These are phyloP conservation scores for Pseudozyma tsukubaensis DNA, from an alignment of 1,284 basidiomycete species.

Conservation along the genomic window DNA sequence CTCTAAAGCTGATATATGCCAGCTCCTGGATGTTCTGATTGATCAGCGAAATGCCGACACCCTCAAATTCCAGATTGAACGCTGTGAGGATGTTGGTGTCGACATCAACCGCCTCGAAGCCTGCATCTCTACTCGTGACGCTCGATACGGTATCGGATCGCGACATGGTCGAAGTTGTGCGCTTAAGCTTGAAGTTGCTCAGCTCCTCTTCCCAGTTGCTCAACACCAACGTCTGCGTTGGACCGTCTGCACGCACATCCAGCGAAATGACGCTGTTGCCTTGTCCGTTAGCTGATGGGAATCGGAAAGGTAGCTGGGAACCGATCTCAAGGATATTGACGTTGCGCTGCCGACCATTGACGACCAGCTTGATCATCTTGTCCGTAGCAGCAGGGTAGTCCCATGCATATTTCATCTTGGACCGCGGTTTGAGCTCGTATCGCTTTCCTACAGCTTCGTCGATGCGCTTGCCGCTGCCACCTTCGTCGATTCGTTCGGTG, in stretches of 20 bases:
- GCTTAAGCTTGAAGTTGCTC: conserved; percentile 88
- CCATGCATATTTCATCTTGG: conserved; percentile 85
- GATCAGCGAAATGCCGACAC: conserved; percentile 91
- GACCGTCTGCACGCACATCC: conserved; percentile 91
- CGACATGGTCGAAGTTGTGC: conserved; percentile 73
- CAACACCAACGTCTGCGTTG: conserved; percentile 86
- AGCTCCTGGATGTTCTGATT: conserved; percentile 90
- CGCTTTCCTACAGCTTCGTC: conserved; percentile 61
- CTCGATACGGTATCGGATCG: conserved; percentile 79
- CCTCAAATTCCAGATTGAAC: conserved; percentile 83
- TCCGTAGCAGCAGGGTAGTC: conserved; percentile 87
- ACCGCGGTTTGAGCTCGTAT: conserved; percentile 75
- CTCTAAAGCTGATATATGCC: conserved; percentile 84
- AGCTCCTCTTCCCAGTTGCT: conserved; percentile 86
- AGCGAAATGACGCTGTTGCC: conserved; percentile 79
- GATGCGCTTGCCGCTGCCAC: conserved; percentile 26
- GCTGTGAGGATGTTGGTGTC: conserved; percentile 79
- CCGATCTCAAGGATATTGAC: conserved; percentile 98
- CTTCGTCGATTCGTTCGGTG: conserved; percentile 38
- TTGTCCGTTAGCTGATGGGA: conserved; percentile 70
- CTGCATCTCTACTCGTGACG: conserved; percentile 73
- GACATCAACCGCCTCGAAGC: conserved; percentile 84
- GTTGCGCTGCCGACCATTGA: conserved; percentile 77
- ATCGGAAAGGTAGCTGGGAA: conserved; percentile 87
- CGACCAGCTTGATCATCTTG: conserved; percentile 80